These are phyloP conservation scores for Tillandsia leiboldiana DNA, from an alignment of 176 grass and related monocot species.

Conservation along the genomic window DNA sequence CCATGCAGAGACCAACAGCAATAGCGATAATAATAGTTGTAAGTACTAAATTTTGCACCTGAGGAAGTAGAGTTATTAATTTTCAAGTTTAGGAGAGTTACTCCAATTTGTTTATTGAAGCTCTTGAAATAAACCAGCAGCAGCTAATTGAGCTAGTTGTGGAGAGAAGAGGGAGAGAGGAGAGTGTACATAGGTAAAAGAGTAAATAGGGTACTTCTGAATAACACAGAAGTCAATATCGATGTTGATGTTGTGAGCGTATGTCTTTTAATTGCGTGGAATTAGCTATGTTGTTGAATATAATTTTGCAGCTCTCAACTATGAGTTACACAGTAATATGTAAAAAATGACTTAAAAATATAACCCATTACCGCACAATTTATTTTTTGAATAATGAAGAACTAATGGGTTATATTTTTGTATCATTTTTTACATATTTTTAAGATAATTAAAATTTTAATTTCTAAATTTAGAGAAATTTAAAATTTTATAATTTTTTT, in stretches of 20 bases:
- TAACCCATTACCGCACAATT: no score
- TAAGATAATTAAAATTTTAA: no score
- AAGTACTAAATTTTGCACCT: slow-evolving; percentile 12
- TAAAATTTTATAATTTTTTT: no score
- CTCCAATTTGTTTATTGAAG: slow-evolving; percentile 19
- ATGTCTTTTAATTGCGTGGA: neutral
- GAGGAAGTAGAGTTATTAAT: slow-evolving; percentile 6
- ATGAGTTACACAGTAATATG: neutral
- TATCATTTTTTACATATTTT: no score
- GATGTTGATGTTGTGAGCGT: neutral
- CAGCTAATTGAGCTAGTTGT: slow-evolving; percentile 14
- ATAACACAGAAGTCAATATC: neutral
- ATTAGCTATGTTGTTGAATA: neutral
- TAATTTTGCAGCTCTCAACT: neutral
- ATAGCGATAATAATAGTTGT: slow-evolving; percentile 11
- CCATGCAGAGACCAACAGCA: slow-evolving; percentile 3
- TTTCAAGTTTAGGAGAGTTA: neutral
- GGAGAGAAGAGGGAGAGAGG: slow-evolving; percentile 23
- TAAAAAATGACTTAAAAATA: no score
- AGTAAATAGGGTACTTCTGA: neutral
- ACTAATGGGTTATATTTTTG: no score
- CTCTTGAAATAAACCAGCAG: slow-evolving; percentile 14
- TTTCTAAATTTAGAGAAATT: no score
- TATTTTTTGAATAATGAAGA: no score
- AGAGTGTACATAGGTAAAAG: slow-evolving; percentile 54